These are phyloP conservation scores for Alopecurus myosuroides DNA, from an alignment of 176 grass and related monocot species.

Conservation along the genomic window DNA sequence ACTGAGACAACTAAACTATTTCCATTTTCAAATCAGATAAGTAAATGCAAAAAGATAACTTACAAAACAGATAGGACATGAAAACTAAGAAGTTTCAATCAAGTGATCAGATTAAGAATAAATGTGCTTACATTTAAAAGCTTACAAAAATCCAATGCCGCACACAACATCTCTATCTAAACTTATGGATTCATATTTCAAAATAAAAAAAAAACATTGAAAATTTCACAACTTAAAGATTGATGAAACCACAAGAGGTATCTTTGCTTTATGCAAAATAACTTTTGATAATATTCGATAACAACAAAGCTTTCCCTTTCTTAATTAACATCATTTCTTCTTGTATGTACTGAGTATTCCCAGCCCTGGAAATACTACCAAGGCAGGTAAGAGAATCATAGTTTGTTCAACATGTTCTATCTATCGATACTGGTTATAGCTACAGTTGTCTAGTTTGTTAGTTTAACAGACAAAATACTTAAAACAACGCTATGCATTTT, in stretches of 20 bases:
- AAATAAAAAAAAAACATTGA: background rate
- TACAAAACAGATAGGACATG: background rate
- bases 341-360: too few species aligned
- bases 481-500: too few species aligned
- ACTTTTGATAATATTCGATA: too few species aligned
- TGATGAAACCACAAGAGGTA: background rate
- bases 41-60: background rate
- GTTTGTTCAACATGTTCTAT: background rate
- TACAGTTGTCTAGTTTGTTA: background rate
- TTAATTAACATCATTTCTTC: too few species aligned
- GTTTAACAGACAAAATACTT: too few species aligned
- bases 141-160: too few species aligned
- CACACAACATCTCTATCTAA: too few species aligned
- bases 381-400: background rate
- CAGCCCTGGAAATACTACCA: too few species aligned
- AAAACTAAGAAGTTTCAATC: background rate
- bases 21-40: background rate
- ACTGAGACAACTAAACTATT: background rate
- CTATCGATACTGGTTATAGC: background rate
- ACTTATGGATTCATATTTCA: slow-evolving; percentile 16
- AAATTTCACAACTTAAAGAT: slow-evolving; percentile 8
- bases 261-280: too few species aligned
- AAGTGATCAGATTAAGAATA: background rate
- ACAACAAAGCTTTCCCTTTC: too few species aligned
- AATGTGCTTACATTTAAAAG: too few species aligned